Evolutionary conservation across 805 yeast species (phyloP).

Genomic region (Candida loeiensis): DNA sequence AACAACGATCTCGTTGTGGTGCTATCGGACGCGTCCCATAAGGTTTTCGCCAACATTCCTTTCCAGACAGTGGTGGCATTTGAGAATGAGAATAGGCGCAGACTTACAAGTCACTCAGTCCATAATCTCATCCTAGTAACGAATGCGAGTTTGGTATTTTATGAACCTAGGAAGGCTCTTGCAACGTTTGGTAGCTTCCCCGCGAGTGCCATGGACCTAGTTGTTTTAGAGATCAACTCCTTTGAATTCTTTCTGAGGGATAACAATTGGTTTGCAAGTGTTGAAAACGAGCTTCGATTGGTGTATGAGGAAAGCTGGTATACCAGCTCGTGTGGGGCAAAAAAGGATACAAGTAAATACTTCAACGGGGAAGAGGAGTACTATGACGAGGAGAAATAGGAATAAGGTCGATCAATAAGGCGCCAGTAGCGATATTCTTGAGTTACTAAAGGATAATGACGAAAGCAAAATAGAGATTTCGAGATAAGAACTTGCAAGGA

Average conservation of each 20-base stretch:
- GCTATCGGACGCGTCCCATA: constrained; percentile 30
- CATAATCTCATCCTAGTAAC: constrained; percentile 26
- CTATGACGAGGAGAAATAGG: not conserved
- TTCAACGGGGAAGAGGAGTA: not conserved
- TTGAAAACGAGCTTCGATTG: constrained; percentile 21
- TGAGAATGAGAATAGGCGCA: constrained; percentile 28
- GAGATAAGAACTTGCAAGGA: too few species aligned
- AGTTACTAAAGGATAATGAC: too few species aligned
- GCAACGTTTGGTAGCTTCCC: constrained; percentile 4
- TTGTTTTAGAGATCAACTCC: constrained; percentile 27
- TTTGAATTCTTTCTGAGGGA: constrained; percentile 33
- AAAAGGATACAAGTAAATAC: not conserved
- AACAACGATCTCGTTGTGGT: constrained; percentile 26
- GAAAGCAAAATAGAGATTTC: too few species aligned
- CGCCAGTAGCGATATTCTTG: too few species aligned
- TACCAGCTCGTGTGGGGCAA: constrained; percentile 9
- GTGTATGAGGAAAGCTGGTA: constrained; percentile 22
- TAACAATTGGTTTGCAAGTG: constrained; percentile 17
- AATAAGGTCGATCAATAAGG: too few species aligned
- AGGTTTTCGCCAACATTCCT: constrained; percentile 29
- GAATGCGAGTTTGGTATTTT: constrained; percentile 26
- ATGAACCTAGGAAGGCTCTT: constrained; percentile 2
- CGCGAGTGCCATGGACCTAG: constrained; percentile 13
- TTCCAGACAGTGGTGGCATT: constrained; percentile 24
- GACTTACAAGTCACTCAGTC: constrained; percentile 32